Evolutionary conservation across 441 rosid genomes (phyloP), one percentile per base, ranked within the genome.

Genomic region (Eruca vesicaria): DNA sequence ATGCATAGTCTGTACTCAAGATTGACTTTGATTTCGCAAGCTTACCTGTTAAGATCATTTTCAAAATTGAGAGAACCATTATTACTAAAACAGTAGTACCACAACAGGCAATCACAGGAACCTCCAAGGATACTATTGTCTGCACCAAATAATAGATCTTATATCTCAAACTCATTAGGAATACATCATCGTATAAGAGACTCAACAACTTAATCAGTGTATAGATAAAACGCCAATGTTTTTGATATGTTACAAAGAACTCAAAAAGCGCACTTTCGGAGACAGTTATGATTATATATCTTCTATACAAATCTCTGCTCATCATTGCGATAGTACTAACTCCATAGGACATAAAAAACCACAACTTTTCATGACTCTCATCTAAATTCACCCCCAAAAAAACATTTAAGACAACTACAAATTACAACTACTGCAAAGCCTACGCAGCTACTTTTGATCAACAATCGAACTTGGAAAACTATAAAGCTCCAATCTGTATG

Each of bases 1-100:
- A 64, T 20, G 65, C 78, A 26, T 69, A 68, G 43, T 43, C 48
- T 78, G 86, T n/a, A n/a, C 77, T 53, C 68, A 86, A 76, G 73
- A 61, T 68, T 52, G 88, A 31, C n/a, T n/a, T n/a, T n/a, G n/a
- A n/a, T n/a, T n/a, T n/a, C n/a, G n/a, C n/a, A n/a, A n/a, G n/a
- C n/a, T n/a, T n/a, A n/a, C n/a, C n/a, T n/a, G n/a, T n/a, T n/a
- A n/a, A n/a, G n/a, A n/a, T n/a, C n/a, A n/a, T n/a, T n/a, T n/a
- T n/a, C n/a, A n/a, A n/a, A n/a, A n/a, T n/a, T n/a, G n/a, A n/a
- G n/a, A n/a, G n/a, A n/a, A n/a, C n/a, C n/a, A n/a, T n/a, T n/a
- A n/a, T n/a, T n/a, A n/a, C n/a, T n/a, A n/a, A n/a, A n/a, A 35
- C 43, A 52, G 29, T 38, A 38, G 20, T 16, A 50, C 7, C 61